phyloP scores from a whole-genome alignment of 345 rosid genomes.

The Trapa bicornis region DNA sequence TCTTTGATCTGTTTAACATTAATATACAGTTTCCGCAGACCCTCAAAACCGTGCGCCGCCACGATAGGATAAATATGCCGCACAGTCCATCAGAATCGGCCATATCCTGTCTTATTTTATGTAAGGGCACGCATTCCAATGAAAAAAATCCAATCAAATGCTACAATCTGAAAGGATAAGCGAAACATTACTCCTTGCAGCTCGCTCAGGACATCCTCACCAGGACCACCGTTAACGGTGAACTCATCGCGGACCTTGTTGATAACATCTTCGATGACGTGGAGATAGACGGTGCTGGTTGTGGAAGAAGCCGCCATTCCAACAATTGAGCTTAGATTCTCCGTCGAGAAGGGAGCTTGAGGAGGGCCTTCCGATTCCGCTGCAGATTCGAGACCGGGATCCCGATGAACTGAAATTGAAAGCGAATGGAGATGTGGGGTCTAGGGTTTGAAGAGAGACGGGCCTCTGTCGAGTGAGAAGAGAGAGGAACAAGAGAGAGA shows the following conservation, averaged over 20 bases:
- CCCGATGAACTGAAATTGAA: background rate
- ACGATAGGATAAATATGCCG: background rate
- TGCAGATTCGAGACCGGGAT: background rate
- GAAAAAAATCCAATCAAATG: background rate
- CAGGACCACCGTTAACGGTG: slow-evolving; percentile 65
- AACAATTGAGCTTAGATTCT: background rate
- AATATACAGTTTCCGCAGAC: background rate
- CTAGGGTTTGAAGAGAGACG: slow-evolving; percentile 3
- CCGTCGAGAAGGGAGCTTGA: background rate
- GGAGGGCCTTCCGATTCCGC: background rate
- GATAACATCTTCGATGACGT: slow-evolving; percentile 85
- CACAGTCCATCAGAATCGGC: background rate
- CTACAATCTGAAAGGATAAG: background rate
- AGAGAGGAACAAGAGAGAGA: background rate
- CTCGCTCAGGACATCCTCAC: slow-evolving; percentile 69
- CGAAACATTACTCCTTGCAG: slow-evolving; percentile 70
- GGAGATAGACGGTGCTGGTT: slow-evolving; percentile 65
- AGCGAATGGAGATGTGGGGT: background rate
- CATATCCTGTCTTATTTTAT: background rate
- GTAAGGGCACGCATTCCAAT: background rate
- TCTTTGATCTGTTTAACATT: background rate
- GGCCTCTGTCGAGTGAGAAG: slow-evolving; percentile 1
- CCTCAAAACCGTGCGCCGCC: background rate
- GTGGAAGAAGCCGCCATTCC: slow-evolving; percentile 48
- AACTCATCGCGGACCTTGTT: slow-evolving; percentile 92